A percentile compares a stretch with the other conserved stretches of the same genome.
These are phyloP conservation scores for Gaillardinia entomophila DNA, from an alignment of 805 yeast genomes.

Conservation along the genomic window DNA sequence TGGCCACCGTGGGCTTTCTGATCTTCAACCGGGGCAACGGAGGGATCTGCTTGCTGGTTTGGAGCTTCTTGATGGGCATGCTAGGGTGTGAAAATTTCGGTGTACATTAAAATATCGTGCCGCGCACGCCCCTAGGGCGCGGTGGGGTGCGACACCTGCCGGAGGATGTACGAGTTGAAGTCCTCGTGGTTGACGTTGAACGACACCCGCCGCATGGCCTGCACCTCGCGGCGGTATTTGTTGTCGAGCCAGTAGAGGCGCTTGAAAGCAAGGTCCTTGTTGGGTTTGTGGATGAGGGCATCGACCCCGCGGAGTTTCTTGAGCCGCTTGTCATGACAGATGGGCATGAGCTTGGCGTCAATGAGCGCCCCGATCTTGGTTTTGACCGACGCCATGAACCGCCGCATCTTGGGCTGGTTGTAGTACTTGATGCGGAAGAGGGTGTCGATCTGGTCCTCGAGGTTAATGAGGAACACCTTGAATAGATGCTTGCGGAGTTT, in stretches of 20 bases:
- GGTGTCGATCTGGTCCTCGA: constrained; percentile 33
- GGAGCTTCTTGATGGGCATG: constrained; percentile 41
- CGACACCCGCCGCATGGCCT: not conserved
- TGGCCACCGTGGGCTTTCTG: constrained; percentile 55
- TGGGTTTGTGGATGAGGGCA: constrained; percentile 22
- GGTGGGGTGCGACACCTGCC: not conserved
- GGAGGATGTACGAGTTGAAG: not conserved
- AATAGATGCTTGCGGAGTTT: constrained; percentile 26
- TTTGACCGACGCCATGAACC: constrained; percentile 21
- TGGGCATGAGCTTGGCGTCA: constrained; percentile 18
- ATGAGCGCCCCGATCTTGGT: constrained; percentile 23
- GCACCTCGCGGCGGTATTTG: not conserved
- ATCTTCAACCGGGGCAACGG: constrained; percentile 71
- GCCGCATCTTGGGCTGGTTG: constrained; percentile 19
- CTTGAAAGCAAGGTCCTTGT: constrained; percentile 18
- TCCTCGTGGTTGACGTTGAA: not conserved
- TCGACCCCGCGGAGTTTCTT: constrained; percentile 9
- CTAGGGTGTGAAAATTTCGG: too few relatives aligned
- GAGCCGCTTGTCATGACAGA: constrained; percentile 11
- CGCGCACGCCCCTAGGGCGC: not conserved
- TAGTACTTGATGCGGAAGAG: constrained; percentile 30
- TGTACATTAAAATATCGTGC: too few relatives aligned
- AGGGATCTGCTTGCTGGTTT: constrained; percentile 44
- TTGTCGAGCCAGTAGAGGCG: constrained; percentile 26
- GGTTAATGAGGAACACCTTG: constrained; percentile 31